Base-by-base conservation (phyloP, 1,284 basidiomycete genomes). In the Abortiporus biennis region DNA sequence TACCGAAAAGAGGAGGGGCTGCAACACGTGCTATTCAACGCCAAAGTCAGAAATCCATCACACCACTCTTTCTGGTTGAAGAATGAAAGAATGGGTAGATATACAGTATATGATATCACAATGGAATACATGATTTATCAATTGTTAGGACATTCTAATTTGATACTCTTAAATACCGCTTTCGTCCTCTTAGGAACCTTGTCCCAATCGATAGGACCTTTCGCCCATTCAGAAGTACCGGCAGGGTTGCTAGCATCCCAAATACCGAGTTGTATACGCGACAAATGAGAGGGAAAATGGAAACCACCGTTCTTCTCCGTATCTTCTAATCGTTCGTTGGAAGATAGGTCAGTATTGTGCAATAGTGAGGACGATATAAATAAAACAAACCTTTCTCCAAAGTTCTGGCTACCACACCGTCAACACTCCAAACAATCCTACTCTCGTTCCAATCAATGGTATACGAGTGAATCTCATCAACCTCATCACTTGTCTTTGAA, bases 231-330 rank as follows among this genome's bases (percentile, higher is more conserved):
- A 3, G 68, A 61, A 1, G 72, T 74, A 0, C 71, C 70, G 9
- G 53, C 53, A 3, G 68, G 64, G 24, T 57, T 58, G 44, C 69
- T 72, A 3, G 68, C 69, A 45, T 74, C 71, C 71, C 72, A 74
- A 34, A 74, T 71, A 1, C 71, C 69, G 13, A 71, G 51, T 46
- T 68, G 66, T 4, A 70, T 46, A 8, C 66, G 63, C 11, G 58
- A 42, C 3, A 62, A 48, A 41, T 67, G 59, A 0, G 57, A 53
- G 15, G 69, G 68, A 45, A 60, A 70, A 49, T 66, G 66, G n/a
- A 55, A 35, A 8, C 47, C 51, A 17, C 66, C 67, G 35, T 69
- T 56, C 36, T 65, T 63, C 4, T 46, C 45, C n/a, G 69, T 65
- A 17, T 65, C 54, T 33, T 55, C 68, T 65, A 41, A 22, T 22